These are phyloP conservation scores for Coniochaeta ligniaria DNA, from an alignment of 2,329 filamentous ascomycete genomes.

Conservation along the genomic window DNA sequence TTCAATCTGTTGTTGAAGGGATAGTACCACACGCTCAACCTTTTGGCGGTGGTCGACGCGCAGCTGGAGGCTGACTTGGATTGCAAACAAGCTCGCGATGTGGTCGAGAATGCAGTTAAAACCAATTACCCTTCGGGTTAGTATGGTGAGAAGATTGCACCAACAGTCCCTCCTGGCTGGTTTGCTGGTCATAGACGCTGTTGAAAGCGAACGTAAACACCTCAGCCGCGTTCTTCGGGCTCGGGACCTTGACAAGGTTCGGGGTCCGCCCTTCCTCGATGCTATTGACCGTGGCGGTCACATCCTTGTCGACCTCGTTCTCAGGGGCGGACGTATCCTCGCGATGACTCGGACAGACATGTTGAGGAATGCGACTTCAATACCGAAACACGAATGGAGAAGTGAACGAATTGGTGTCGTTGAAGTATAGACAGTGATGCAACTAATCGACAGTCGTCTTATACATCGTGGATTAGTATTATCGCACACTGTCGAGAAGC, in stretches of 20 bases:
- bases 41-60: no score
- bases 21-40: no score
- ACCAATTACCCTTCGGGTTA: no score
- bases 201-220: conserved; percentile 94
- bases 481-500: neutral
- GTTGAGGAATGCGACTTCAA: conserved; percentile 4
- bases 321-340: conserved; percentile 80
- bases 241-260: conserved; percentile 78
- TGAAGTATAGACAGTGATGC: conserved; percentile 2
- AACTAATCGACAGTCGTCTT: neutral
- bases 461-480: neutral
- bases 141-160: no score
- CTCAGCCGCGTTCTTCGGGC: conserved; percentile 85
- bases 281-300: conserved; percentile 67
- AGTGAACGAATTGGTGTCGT: conserved; percentile 1
- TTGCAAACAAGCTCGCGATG: no score
- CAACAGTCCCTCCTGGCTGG: conserved; percentile 84
- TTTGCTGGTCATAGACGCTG: conserved; percentile 75
- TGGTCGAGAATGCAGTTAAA: no score
- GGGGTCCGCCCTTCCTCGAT: conserved; percentile 54
- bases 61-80: no score
- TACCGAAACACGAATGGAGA: conserved; percentile 1
- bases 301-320: conserved; percentile 78
- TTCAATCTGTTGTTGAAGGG: no score
- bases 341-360: conserved; percentile 82